Evolutionary conservation across 495 filamentous ascomycete genomes (phyloP).

Genomic region (Evernia prunastri): DNA sequence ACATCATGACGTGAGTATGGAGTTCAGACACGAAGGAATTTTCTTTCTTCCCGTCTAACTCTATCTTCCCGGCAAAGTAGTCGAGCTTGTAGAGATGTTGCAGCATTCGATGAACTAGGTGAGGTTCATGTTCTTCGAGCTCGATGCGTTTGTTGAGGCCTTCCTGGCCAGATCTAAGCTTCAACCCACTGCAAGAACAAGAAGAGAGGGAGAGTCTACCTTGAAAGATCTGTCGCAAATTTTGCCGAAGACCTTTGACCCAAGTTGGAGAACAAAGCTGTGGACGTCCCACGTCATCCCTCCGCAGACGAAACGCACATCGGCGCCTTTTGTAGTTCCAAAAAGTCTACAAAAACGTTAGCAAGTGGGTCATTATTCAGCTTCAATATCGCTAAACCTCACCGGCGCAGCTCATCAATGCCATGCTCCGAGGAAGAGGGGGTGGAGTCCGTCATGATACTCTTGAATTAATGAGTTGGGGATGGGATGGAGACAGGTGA

Average conservation of each 20-base stretch:
- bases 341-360: background rate
- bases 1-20: background rate
- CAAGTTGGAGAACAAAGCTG: background rate
- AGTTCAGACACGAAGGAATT: background rate
- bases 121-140: background rate
- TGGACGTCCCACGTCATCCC: background rate
- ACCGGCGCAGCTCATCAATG: background rate
- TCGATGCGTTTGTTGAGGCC: background rate
- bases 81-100: background rate
- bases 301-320: background rate
- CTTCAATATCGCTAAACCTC: background rate
- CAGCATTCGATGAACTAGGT: background rate
- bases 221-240: background rate
- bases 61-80: background rate
- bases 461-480: too few species aligned
- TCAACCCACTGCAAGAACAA: rapidly evolving
- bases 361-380: background rate
- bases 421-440: background rate
- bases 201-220: background rate
- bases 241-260: background rate
- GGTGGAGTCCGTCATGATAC: too few species aligned
- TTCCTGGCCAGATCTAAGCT: background rate
- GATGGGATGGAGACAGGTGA: too few species aligned
- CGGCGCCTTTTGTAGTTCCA: background rate
- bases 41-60: background rate